Evolutionary conservation across 352 stramenopile genomes (phyloP), one percentile per base, ranked within the genome.

Genomic region (Phytophthora pini): DNA sequence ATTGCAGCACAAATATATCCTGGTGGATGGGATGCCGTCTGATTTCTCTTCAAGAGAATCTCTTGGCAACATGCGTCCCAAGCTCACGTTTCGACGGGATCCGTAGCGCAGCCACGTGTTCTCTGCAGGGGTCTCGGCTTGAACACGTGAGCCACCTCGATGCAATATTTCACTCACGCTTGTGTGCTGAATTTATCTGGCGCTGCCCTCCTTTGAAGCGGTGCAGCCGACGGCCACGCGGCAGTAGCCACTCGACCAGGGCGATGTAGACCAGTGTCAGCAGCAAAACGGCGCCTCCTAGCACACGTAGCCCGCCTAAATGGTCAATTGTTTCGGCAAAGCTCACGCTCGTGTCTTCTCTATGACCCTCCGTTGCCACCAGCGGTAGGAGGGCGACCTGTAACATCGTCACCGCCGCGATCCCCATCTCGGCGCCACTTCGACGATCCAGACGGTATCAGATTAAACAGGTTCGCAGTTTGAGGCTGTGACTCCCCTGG

Each of bases 271-370:
- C 66, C 11, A 69, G 40, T 15, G 66, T 27, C 31, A 86, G 65
- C 52, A 76, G 29, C 43, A 86, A 24, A 56, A 88, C 74, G 11
- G 39, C 58, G 5, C 71, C 68, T 0, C 60, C 40, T 2, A 88
- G 15, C 13, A 43, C 57, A 7, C 44, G 39, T 3, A 67, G 17
- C 4, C 79, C 76, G 40, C 79, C 76, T 29, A 86, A 52, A 45
- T 81, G 74, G 13, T 72, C 76, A 17, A 86, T 27, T 13, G 76
- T 88, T 49, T 86, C 79, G 13, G 54, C 12, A 53, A 88, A 88
- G 24, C 54, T 77, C 40, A 86, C 63, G 32, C 48, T 60, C 10
- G 32, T 36, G 12, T 36, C 29, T 2, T 24, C 34, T 1, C 26
- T 15, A 8, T 60, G 13, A 4, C 7, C 32, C 56, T 61, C 40